Base-by-base conservation (phyloP, 805 yeast species). In the Candida silvatica region DNA sequence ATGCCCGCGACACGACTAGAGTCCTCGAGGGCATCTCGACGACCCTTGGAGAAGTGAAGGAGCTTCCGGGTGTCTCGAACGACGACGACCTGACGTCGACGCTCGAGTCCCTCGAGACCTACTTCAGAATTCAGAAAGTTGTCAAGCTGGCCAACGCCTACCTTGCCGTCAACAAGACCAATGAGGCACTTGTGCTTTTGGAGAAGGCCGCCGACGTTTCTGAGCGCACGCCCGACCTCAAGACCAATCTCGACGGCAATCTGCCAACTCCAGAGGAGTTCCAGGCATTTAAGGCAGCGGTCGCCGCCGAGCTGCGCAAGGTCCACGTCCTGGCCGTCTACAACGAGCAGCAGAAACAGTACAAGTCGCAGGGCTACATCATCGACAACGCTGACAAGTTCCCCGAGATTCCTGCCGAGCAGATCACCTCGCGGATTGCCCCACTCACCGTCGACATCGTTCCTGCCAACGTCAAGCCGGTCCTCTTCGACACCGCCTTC, bases 41-140 rank as follows among this genome's bases (percentile, higher is more conserved):
- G 31, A 75, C 81, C 14, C 52, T 80, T 24, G 58, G 58, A 3
- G 80, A 79, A 44, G 58, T 86, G 31, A 65, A 71, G 49, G 95
- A 86, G 40, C 67, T 92, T 34, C 96, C 97, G 0, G 97, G 97
- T 66, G 95, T 90, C 15, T 77, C 81, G 50, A 83, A 84, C 35
- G 95, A 86, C 52, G 92, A 82, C 35, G 77, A 69, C 17, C 65
- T 90, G 36, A 54, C 62, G 41, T 58, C 60, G 5, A 71, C 80
- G 6, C 62, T 92, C 29, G 66, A 63, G 9, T 45, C 66, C 12
- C 58, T 85, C 46, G 59, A 62, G 20, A 48, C 52, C 6, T 74
- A 63, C 41, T 82, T 69, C 54, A 46, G 49, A n/a, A 58, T 69
- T 26, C 46, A 57, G 34, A 72, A 72, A 45, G 48, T 66, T 11